These are phyloP conservation scores for Hypoxylon fragiforme DNA, from an alignment of 495 filamentous ascomycete species.

Conservation along the genomic window DNA sequence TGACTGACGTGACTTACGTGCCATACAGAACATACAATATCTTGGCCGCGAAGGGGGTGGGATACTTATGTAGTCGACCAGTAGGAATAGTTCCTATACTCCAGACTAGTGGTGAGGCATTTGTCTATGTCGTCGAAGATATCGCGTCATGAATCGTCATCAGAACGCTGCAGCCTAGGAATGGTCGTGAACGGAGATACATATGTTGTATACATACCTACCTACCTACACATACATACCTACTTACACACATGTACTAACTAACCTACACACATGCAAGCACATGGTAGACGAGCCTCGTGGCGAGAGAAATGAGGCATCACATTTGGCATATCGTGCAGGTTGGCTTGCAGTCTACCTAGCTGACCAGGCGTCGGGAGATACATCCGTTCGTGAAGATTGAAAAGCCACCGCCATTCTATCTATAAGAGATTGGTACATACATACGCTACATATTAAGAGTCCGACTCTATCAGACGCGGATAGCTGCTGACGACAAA, in stretches of 20 bases:
- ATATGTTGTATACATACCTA: too few species aligned
- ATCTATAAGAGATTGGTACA: not conserved
- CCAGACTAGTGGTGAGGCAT: slow-evolving; percentile 14
- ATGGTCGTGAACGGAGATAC: slow-evolving; percentile 14
- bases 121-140: slow-evolving; percentile 2
- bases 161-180: slow-evolving; percentile 5
- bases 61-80: not conserved
- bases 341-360: slow-evolving; percentile 4
- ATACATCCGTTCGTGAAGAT: not conserved
- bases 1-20: too few species aligned
- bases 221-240: too few species aligned
- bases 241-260: too few species aligned
- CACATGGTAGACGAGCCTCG: slow-evolving; percentile 9
- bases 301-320: slow-evolving; percentile 25
- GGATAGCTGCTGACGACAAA: slow-evolving; percentile 5
- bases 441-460: not conserved
- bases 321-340: slow-evolving; percentile 2
- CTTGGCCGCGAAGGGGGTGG: slow-evolving; percentile 6
- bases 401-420: not conserved
- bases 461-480: not conserved
- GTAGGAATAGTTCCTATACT: slow-evolving; percentile 1
- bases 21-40: too few species aligned
- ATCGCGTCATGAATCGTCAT: slow-evolving; percentile 11
- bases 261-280: too few species aligned
- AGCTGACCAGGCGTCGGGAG: not conserved